A percentile compares a stretch with the other conserved stretches of the same genome.
Conservation (phyloP, 805 yeast species). For the Sugiyamaella mastotermitis region DNA sequence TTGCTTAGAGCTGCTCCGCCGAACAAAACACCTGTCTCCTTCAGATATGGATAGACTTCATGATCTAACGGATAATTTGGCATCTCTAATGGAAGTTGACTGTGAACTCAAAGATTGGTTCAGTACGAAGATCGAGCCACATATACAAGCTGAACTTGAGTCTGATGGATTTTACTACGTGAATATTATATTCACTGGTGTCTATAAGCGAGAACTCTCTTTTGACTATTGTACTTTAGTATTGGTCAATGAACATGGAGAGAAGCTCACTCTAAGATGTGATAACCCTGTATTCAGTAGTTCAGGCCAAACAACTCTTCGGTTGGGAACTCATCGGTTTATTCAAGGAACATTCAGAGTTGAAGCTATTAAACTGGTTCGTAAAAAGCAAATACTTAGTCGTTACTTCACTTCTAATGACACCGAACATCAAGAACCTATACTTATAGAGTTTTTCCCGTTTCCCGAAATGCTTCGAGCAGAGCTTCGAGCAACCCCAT, state of each 20-base stretch:
- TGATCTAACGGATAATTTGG: too few species aligned
- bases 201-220: neutral
- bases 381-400: slow-evolving; percentile 25
- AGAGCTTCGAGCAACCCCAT: slow-evolving; percentile 14
- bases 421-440: slow-evolving; percentile 1
- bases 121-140: too few species aligned
- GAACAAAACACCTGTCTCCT: neutral
- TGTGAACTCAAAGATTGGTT: too few species aligned
- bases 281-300: slow-evolving; percentile 5
- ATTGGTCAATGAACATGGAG: slow-evolving; percentile 3
- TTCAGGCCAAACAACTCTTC: slow-evolving; percentile 16
- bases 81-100: too few species aligned
- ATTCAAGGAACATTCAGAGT: slow-evolving; percentile 33
- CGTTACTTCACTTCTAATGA: slow-evolving; percentile 16
- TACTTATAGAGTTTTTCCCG: slow-evolving; percentile 19
- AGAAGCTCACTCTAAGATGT: slow-evolving; percentile 13
- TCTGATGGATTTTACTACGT: too few species aligned
- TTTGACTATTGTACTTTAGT: slow-evolving; percentile 2
- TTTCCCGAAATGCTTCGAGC: slow-evolving; percentile 22
- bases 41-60: neutral
- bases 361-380: slow-evolving; percentile 21
- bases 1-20: neutral
- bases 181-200: too few species aligned
- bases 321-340: slow-evolving; percentile 28
- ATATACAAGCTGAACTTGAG: too few species aligned